Conservation (phyloP, 1,139 yeast species). For the Suhomyces bolitotheri region DNA sequence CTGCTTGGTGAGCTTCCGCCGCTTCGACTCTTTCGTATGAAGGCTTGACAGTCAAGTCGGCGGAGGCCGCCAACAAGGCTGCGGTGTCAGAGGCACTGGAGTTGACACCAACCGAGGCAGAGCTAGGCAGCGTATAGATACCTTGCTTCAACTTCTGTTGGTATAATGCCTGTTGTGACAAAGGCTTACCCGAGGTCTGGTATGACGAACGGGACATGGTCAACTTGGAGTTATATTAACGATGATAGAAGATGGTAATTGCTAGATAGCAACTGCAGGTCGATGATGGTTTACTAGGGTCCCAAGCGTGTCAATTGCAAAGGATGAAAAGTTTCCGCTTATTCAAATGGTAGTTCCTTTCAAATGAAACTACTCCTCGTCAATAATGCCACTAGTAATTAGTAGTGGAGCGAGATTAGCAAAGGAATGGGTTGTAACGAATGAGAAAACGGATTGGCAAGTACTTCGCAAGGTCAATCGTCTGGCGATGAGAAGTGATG, state of each 20-base stretch:
- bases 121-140: slow-evolving; percentile 67
- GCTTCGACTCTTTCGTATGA: slow-evolving; percentile 60
- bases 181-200: slow-evolving; percentile 67
- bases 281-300: too few relatives aligned
- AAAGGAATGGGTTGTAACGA: too few relatives aligned
- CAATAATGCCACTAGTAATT: too few relatives aligned
- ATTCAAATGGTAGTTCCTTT: too few relatives aligned
- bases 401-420: too few relatives aligned
- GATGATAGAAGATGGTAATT: neutral
- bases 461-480: too few relatives aligned
- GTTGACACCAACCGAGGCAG: slow-evolving; percentile 68
- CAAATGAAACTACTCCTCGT: too few relatives aligned
- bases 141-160: slow-evolving; percentile 79
- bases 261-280: too few relatives aligned
- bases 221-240: neutral
- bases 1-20: slow-evolving; percentile 67
- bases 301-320: too few relatives aligned
- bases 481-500: too few relatives aligned
- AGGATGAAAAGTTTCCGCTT: too few relatives aligned
- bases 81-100: slow-evolving; percentile 73
- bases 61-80: slow-evolving; percentile 68
- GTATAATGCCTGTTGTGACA: slow-evolving; percentile 73
- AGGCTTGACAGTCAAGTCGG: slow-evolving; percentile 63
- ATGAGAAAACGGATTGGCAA: too few relatives aligned
- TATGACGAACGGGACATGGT: slow-evolving; percentile 52